Evolutionary conservation across 257 asterid species (phyloP).

Genomic region (Thymus mandschuricus): DNA sequence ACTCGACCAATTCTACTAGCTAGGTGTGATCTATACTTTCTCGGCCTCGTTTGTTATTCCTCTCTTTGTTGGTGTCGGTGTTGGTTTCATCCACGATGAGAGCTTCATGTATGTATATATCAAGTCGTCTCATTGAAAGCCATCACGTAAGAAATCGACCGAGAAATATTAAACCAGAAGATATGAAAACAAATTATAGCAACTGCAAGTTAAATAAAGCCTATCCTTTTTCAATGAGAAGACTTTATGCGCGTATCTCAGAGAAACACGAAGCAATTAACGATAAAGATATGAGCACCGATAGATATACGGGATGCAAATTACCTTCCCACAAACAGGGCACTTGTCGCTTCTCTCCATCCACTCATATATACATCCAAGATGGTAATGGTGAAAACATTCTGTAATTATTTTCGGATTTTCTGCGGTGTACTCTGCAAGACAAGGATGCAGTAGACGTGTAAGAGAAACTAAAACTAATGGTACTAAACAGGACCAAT

Average conservation of each 20-base stretch:
- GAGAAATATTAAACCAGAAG: background rate
- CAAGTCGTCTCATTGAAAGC: too few relatives aligned
- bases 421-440: conserved; percentile 81
- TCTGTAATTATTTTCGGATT: conserved; percentile 84
- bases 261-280: conserved; percentile 15
- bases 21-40: conserved; percentile 14
- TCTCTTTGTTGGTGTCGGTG: too few relatives aligned
- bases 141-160: too few relatives aligned
- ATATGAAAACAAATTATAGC: background rate
- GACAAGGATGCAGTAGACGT: conserved; percentile 23
- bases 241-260: background rate
- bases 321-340: conserved; percentile 96
- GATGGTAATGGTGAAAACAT: conserved; percentile 93
- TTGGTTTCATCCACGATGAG: too few relatives aligned
- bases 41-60: too few relatives aligned
- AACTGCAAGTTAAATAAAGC: background rate
- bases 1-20: too few relatives aligned
- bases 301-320: background rate
- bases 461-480: background rate
- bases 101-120: too few relatives aligned
- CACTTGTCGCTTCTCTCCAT: conserved; percentile 97
- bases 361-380: conserved; percentile 98
- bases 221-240: background rate
- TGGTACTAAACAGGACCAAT: too few relatives aligned
- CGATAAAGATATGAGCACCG: conserved; percentile 12